Evolutionary conservation across 2,329 filamentous ascomycete genomes (phyloP), one percentile per base, ranked within the genome.

Genomic region (Passalora sequoiae): DNA sequence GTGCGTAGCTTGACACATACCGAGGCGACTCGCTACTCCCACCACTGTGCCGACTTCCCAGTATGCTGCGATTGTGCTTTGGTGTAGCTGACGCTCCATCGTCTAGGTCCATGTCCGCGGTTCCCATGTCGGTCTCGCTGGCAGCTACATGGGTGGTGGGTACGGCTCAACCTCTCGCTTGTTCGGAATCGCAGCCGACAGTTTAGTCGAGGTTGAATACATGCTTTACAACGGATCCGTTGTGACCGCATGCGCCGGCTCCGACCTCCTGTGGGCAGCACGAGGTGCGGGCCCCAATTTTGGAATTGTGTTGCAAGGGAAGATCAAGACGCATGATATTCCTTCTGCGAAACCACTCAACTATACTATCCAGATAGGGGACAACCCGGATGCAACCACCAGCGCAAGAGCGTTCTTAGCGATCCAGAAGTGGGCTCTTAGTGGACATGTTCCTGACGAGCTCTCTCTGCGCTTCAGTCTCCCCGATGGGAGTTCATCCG

Each of bases 231-330:
- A 27, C 12, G 24, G 24, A 27, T 7, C 24, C 24, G 24, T 27
- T 12, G 6, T 27, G 6, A 27, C 6, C 6, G 24, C 24, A 7
- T 6, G 24, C 24, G 24, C 24, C 12, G 24, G 24, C 6, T 27
- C 38, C 9, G 50, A 53, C 17, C 35, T 53, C 1, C 46, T 44
- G 17, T 53, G 50, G 48, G 48, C 29, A 12, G 29, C 46, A 30
- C 20, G 42, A 29, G 50, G 48, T 25, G 47, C 41, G 22, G 50
- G 50, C 5, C 44, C 45, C 16, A 53, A 51, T 27, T 51, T 51
- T 38, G 50, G 44, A 8, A 46, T 53, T 15, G 44, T 50, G 6
- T 27, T 27, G 24, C 12, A 6, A 7, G 24, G 6, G 24, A 27
- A 6, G 24, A 27, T 27, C 24, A 27, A 12, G 6, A 27, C 24